These are phyloP conservation scores for Diaporthe vaccinii DNA, from an alignment of 2,329 filamentous ascomycete species.

Conservation along the genomic window DNA sequence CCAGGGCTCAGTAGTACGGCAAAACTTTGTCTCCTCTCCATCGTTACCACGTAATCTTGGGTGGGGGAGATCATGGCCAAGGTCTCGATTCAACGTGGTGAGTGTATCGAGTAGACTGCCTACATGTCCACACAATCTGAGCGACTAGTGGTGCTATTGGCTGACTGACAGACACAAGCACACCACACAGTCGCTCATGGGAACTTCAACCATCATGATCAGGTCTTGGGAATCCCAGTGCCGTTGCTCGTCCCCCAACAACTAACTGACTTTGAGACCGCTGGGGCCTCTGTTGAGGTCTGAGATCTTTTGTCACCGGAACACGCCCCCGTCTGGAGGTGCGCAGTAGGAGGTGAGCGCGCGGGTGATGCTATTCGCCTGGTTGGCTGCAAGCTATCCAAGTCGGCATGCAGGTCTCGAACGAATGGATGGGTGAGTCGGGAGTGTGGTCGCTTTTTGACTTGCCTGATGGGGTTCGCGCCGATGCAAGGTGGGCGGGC, in stretches of 20 bases:
- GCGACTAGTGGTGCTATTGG: not conserved
- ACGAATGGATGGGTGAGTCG: slow-evolving; percentile 3
- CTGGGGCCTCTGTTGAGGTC: slow-evolving; percentile 14
- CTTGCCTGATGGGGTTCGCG: slow-evolving; percentile 26
- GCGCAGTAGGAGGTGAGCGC: slow-evolving; percentile 1
- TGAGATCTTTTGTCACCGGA: slow-evolving; percentile 19
- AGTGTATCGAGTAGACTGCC: not conserved
- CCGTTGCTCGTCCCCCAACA: not conserved
- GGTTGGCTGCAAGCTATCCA: slow-evolving; percentile 22
- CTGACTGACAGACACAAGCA: not conserved
- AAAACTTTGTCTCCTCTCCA: not conserved
- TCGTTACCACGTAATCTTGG: not conserved
- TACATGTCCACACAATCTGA: not conserved
- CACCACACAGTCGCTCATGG: not conserved
- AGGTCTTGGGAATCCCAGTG: not conserved
- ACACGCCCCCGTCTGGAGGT: slow-evolving; percentile 10
- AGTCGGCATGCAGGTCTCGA: slow-evolving; percentile 32
- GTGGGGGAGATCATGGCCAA: not conserved
- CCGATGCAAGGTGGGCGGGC: slow-evolving; percentile 19
- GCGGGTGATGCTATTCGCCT: slow-evolving; percentile 12
- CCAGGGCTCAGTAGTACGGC: not conserved
- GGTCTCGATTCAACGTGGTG: not conserved
- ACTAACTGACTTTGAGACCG: not conserved
- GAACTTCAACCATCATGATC: not conserved
- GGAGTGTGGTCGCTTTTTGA: slow-evolving; percentile 11